A percentile compares a stretch with the other conserved stretches of the same genome.
Conservation (phyloP, 768 basidiomycete genomes). For the Auricularia heimuer region DNA sequence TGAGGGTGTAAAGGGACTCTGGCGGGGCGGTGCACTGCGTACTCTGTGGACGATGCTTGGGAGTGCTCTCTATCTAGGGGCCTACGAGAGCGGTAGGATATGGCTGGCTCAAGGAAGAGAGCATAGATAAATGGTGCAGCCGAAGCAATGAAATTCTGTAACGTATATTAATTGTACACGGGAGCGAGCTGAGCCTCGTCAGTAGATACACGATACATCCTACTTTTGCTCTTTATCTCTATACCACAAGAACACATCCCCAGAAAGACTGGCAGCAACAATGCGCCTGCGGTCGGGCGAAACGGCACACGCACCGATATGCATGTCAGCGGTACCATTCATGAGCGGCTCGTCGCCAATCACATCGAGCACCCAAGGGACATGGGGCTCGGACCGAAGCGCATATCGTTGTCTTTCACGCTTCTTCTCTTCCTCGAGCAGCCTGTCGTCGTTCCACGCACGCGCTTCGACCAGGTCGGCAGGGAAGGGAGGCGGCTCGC, state of each 20-base stretch:
- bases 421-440: not conserved
- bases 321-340: not conserved
- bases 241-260: not conserved
- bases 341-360: not conserved
- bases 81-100: not conserved
- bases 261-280: not conserved
- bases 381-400: not conserved
- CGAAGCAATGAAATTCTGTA: too few relatives aligned
- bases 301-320: not conserved
- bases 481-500: constrained; percentile 34
- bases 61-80: not conserved
- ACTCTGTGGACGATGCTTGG: not conserved
- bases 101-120: not conserved
- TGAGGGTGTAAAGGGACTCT: not conserved
- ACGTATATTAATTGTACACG: too few relatives aligned
- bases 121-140: too few relatives aligned
- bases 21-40: not conserved
- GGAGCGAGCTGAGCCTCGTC: too few relatives aligned
- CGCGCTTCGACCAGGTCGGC: constrained; percentile 11
- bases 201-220: too few relatives aligned
- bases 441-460: not conserved
- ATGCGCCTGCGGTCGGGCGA: not conserved
- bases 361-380: not conserved
- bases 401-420: not conserved
- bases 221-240: not conserved